Evolutionary conservation across 2,329 filamentous ascomycete species (phyloP).

Genomic region (Penicillium sp.): DNA sequence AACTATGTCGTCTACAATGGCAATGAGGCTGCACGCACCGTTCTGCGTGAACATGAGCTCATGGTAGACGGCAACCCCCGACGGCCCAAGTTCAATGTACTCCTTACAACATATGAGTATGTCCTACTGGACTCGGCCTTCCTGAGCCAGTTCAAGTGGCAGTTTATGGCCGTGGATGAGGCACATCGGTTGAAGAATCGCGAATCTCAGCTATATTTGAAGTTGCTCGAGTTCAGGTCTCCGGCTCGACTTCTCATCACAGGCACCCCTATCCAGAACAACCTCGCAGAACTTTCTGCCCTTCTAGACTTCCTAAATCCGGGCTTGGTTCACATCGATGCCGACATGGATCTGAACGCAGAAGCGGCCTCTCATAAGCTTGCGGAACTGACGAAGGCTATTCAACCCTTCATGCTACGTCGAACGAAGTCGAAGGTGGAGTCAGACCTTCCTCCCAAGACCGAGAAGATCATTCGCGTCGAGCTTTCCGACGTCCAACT

Average conservation of each 20-base stretch:
- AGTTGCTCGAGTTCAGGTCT: slow-evolving; percentile 73
- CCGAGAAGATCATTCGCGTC: slow-evolving; percentile 96
- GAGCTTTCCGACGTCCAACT: slow-evolving; percentile 92
- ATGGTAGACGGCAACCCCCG: slow-evolving; percentile 75
- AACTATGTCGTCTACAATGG: slow-evolving; percentile 97
- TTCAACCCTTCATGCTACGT: slow-evolving; percentile 88
- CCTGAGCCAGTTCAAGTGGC: slow-evolving; percentile 92
- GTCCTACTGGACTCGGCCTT: no score
- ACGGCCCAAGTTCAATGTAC: slow-evolving; percentile 92
- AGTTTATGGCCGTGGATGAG: slow-evolving; percentile 91
- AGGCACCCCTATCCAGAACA: slow-evolving; percentile 95
- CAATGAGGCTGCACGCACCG: slow-evolving; percentile 71
- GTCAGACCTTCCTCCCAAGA: slow-evolving; percentile 90
- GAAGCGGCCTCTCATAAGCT: slow-evolving; percentile 80
- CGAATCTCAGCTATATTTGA: slow-evolving; percentile 84
- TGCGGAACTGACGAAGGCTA: slow-evolving; percentile 70
- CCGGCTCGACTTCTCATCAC: slow-evolving; percentile 89
- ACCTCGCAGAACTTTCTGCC: slow-evolving; percentile 80
- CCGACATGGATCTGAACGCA: slow-evolving; percentile 75
- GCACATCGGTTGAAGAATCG: slow-evolving; percentile 94
- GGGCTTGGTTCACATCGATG: slow-evolving; percentile 82
- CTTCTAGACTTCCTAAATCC: slow-evolving; percentile 95
- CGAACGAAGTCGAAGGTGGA: slow-evolving; percentile 96
- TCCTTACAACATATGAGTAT: slow-evolving; percentile 97
- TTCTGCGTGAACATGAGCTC: slow-evolving; percentile 83